Conservation (phyloP, 106 monocot species). For the Platanthera zijinensis region DNA sequence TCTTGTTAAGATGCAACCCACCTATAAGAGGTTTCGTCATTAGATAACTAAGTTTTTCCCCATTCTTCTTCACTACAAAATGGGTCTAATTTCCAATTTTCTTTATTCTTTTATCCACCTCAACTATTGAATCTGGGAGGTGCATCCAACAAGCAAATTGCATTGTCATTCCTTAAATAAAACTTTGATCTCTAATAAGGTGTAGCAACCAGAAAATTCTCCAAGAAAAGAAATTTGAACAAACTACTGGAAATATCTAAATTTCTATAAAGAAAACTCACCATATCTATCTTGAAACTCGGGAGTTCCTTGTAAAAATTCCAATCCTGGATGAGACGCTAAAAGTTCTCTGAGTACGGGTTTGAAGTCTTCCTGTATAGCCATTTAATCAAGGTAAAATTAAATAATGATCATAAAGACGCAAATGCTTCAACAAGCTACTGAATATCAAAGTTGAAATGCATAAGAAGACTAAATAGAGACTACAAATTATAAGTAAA, state of each 20-base stretch:
- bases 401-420: constrained; percentile 3
- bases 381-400: constrained; percentile 4
- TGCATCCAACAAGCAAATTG: not conserved
- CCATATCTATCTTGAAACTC: constrained; percentile 99
- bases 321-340: constrained; percentile 88
- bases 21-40: too few relatives aligned
- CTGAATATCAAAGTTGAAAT: not conserved
- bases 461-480: not conserved
- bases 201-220: not conserved
- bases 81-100: not conserved
- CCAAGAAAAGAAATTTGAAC: not conserved
- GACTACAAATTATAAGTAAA: not conserved
- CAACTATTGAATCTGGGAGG: not conserved
- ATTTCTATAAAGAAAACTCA: constrained; percentile 13
- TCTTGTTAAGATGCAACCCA: too few relatives aligned
- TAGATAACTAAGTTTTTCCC: not conserved
- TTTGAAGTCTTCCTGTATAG: constrained; percentile 81
- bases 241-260: not conserved
- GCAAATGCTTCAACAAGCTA: not conserved
- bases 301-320: constrained; percentile 91
- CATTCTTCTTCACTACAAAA: not conserved
- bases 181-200: not conserved
- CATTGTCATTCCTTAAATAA: not conserved
- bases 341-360: constrained; percentile 83
- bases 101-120: not conserved